Evolutionary conservation across 306 rosid species (phyloP).

Genomic region (Cicer judaicum): DNA sequence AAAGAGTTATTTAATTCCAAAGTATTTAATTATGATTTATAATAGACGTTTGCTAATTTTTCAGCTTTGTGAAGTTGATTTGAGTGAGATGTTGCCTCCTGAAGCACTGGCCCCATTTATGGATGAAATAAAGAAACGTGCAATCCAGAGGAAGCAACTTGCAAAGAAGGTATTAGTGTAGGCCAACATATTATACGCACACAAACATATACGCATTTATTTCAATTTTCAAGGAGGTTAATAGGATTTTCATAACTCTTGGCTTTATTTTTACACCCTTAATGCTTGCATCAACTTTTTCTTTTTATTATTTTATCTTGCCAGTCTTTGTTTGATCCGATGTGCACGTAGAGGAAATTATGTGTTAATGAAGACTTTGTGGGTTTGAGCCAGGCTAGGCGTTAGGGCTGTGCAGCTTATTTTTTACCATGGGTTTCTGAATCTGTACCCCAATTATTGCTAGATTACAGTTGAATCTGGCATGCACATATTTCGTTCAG

Average conservation of each 20-base stretch:
- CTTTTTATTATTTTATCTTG: slow-evolving; percentile 8
- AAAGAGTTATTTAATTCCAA: not conserved
- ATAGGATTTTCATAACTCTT: not conserved
- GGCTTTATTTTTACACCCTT: not conserved
- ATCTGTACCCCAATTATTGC: not conserved
- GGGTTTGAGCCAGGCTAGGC: not conserved
- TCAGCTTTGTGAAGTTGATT: slow-evolving; percentile 94
- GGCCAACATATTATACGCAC: not conserved
- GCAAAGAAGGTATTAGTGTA: slow-evolving; percentile 70
- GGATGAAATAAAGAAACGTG: slow-evolving; percentile 92
- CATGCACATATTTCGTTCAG: not conserved
- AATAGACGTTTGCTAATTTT: slow-evolving; percentile 45
- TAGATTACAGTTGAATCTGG: slow-evolving; percentile 18
- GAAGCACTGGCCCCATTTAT: slow-evolving; percentile 76
- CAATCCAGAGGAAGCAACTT: slow-evolving; percentile 78
- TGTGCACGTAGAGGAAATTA: slow-evolving; percentile 34
- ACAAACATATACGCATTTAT: not conserved
- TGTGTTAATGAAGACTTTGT: slow-evolving; percentile 26
- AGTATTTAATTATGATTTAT: slow-evolving; percentile 35
- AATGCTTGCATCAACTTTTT: not conserved
- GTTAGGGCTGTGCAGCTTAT: slow-evolving; percentile 26
- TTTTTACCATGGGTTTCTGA: slow-evolving; percentile 16
- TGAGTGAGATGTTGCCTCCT: slow-evolving; percentile 70
- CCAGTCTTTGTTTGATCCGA: slow-evolving; percentile 8
- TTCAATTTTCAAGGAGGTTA: not conserved